Evolutionary conservation across 2,329 filamentous ascomycete genomes (phyloP).

Genomic region (Aspergillus sp.): DNA sequence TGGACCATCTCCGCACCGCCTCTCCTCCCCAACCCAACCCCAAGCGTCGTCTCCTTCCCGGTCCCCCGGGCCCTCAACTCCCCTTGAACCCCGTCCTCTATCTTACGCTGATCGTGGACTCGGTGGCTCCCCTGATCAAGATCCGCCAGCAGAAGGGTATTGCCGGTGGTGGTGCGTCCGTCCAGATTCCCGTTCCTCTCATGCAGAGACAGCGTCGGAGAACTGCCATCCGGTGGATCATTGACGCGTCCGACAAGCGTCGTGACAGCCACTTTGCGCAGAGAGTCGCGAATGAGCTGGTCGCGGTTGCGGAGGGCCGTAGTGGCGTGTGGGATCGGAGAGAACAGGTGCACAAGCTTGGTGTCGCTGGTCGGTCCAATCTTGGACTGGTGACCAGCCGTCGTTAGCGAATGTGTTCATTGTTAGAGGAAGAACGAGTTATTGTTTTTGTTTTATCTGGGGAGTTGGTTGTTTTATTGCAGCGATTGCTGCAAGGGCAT

Average conservation of each 20-base stretch:
- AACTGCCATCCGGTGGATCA: constrained; percentile 81
- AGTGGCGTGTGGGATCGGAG: constrained; percentile 83
- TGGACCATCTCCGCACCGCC: constrained; percentile 79
- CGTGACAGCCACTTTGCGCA: constrained; percentile 70
- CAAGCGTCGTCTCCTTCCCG: constrained; percentile 57
- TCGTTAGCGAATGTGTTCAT: neutral
- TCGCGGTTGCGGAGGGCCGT: constrained; percentile 82
- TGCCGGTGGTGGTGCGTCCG: constrained; percentile 78
- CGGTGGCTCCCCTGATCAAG: constrained; percentile 81
- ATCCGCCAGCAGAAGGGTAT: constrained; percentile 73
- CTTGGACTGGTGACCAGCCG: neutral
- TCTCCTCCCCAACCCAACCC: constrained; percentile 74
- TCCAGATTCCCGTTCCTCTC: constrained; percentile 80
- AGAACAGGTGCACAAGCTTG: constrained; percentile 73
- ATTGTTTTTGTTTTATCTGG: neutral
- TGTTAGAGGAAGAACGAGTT: neutral
- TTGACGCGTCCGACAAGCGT: constrained; percentile 78
- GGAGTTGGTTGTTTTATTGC: neutral
- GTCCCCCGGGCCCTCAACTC: constrained; percentile 74
- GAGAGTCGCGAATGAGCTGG: constrained; percentile 79
- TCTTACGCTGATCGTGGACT: constrained; percentile 86
- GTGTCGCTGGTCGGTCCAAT: constrained; percentile 75
- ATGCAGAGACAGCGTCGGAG: constrained; percentile 71
- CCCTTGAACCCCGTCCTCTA: constrained; percentile 88
- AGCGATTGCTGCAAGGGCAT: neutral